These are phyloP conservation scores for Cylindrodendrum hubeiense DNA, from an alignment of 2,329 filamentous ascomycete genomes.

Conservation along the genomic window DNA sequence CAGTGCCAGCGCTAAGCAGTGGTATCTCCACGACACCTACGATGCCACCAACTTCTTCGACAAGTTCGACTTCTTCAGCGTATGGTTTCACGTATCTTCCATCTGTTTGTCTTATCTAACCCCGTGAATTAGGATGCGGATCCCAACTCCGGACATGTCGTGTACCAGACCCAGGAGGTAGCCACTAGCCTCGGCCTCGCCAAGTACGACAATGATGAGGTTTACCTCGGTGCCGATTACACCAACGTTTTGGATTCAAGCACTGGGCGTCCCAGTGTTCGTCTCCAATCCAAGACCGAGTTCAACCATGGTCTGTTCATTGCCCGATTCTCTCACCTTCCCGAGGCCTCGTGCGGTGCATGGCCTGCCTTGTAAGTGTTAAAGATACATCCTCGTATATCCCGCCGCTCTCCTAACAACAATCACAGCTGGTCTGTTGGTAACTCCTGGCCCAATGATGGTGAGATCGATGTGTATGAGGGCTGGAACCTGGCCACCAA, in stretches of 20 bases:
- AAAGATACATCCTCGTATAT: not conserved
- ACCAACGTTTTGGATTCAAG: slow-evolving; percentile 37
- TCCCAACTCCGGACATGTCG: slow-evolving; percentile 74
- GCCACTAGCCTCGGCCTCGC: slow-evolving; percentile 53
- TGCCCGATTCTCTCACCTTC: slow-evolving; percentile 77
- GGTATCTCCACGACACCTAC: slow-evolving; percentile 57
- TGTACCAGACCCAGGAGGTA: slow-evolving; percentile 57
- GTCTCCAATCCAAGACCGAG: slow-evolving; percentile 71
- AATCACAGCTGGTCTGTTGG: slow-evolving; percentile 61
- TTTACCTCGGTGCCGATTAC: slow-evolving; percentile 57
- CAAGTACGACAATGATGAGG: slow-evolving; percentile 46
- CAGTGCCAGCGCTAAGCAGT: slow-evolving; percentile 47
- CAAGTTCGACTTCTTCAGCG: slow-evolving; percentile 59
- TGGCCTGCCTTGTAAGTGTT: slow-evolving; percentile 76
- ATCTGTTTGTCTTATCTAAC: slow-evolving; percentile 26
- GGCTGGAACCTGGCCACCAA: slow-evolving; percentile 67
- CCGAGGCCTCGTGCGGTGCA: slow-evolving; percentile 72
- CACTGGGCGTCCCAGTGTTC: slow-evolving; percentile 67
- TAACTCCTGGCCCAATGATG: slow-evolving; percentile 68
- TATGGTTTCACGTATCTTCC: slow-evolving; percentile 33
- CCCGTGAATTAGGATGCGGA: slow-evolving; percentile 55
- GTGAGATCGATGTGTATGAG: slow-evolving; percentile 78
- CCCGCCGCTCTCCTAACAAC: not conserved
- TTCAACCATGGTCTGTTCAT: slow-evolving; percentile 79
- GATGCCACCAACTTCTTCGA: slow-evolving; percentile 60